These are phyloP conservation scores for Candida xyloterini DNA, from an alignment of 805 yeast species.

Conservation along the genomic window DNA sequence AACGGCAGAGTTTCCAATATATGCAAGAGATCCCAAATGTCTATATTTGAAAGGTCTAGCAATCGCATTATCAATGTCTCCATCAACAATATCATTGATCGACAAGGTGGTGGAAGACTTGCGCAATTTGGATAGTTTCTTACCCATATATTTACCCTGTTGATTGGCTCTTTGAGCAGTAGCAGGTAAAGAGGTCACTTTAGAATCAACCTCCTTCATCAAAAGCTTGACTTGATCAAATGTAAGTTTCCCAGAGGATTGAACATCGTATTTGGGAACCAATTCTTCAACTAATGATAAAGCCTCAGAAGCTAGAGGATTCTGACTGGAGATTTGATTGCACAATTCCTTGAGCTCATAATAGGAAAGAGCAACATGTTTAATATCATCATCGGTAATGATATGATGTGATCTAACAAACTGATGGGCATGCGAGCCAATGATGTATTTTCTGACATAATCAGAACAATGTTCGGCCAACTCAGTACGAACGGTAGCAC, in stretches of 20 bases:
- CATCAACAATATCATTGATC: slow-evolving; percentile 45
- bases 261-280: slow-evolving; percentile 50
- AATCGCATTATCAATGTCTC: slow-evolving; percentile 54
- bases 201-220: slow-evolving; percentile 54
- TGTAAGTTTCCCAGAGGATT: slow-evolving; percentile 46
- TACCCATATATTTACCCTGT: slow-evolving; percentile 65
- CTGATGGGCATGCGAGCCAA: slow-evolving; percentile 39
- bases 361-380: slow-evolving; percentile 44
- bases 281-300: slow-evolving; percentile 47
- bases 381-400: slow-evolving; percentile 50
- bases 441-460: slow-evolving; percentile 45
- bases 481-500: slow-evolving; percentile 62
- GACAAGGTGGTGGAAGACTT: slow-evolving; percentile 41
- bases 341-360: slow-evolving; percentile 49
- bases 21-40: slow-evolving; percentile 66
- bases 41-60: slow-evolving; percentile 58
- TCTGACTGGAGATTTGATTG: slow-evolving; percentile 44
- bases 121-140: slow-evolving; percentile 53
- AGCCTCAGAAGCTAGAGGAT: slow-evolving; percentile 60
- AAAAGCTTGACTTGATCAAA: slow-evolving; percentile 50
- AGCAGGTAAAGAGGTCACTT: slow-evolving; percentile 67
- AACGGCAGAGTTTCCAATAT: slow-evolving; percentile 68
- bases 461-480: slow-evolving; percentile 54
- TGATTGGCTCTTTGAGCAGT: slow-evolving; percentile 74
- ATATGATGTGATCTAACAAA: slow-evolving; percentile 31